Conservation (phyloP, 306 rosid species). For the Macrotyloma uniflorum region DNA sequence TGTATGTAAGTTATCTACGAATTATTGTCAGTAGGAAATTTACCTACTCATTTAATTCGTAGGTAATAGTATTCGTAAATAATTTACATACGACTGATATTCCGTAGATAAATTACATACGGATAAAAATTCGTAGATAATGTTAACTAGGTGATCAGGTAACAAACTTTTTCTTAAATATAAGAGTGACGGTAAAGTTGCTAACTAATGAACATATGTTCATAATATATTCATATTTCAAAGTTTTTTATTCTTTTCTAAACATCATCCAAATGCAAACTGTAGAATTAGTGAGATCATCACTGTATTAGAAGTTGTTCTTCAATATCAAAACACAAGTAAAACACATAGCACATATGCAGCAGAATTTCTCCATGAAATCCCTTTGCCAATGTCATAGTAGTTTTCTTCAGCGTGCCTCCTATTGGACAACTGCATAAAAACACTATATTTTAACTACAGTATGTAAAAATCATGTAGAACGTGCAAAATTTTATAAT, state of each 20-base stretch:
- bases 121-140: no score
- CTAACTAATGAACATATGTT: no score
- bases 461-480: neutral
- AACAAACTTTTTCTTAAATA: no score
- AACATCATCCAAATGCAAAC: neutral
- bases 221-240: neutral
- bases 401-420: slow-evolving; percentile 45
- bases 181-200: neutral
- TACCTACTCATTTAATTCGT: no score
- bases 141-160: no score
- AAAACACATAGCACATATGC: neutral
- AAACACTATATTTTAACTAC: neutral
- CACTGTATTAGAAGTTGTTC: neutral
- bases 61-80: no score
- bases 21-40: no score
- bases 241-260: no score
- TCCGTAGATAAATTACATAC: no score
- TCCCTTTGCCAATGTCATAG: neutral
- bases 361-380: neutral
- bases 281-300: neutral
- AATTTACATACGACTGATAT: no score
- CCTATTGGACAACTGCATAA: slow-evolving; percentile 54
- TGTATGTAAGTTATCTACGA: no score
- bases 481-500: neutral
- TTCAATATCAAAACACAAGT: neutral